phyloP scores from a whole-genome alignment of 129 eudicot species.

The sunflower (Helianthus annuus) region DNA sequence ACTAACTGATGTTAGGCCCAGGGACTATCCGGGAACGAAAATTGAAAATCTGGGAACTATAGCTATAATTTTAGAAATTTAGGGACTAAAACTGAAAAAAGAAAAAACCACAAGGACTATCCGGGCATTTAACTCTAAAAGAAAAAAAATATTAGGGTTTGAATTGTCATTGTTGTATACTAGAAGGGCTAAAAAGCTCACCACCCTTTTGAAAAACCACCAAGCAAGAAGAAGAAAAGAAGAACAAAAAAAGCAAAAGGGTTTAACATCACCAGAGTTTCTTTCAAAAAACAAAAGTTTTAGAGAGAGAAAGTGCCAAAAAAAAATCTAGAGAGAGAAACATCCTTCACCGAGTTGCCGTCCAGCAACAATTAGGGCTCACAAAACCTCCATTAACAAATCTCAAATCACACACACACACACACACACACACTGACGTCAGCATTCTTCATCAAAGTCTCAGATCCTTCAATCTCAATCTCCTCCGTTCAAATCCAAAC shows the following conservation, averaged over 20 bases:
- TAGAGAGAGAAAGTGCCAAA: slow-evolving; percentile 19
- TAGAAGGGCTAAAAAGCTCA: slow-evolving; percentile 15
- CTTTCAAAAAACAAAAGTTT: slow-evolving; percentile 26
- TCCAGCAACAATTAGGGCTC: slow-evolving; percentile 32
- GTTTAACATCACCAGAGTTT: slow-evolving; percentile 28
- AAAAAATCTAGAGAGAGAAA: slow-evolving; percentile 52
- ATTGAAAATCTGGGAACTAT: too few relatives aligned
- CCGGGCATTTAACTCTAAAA: too few relatives aligned
- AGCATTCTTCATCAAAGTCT: slow-evolving; percentile 24
- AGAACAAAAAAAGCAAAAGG: slow-evolving; percentile 35
- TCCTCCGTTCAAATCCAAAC: neutral
- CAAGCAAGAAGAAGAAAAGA: slow-evolving; percentile 32
- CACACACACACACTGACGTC: neutral
- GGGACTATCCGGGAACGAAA: too few relatives aligned
- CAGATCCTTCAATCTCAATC: slow-evolving; percentile 4
- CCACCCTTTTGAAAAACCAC: neutral
- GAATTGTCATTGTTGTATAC: slow-evolving; percentile 8
- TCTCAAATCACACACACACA: neutral
- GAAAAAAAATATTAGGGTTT: neutral
- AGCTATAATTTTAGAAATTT: too few relatives aligned
- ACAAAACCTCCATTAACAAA: too few relatives aligned
- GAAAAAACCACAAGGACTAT: too few relatives aligned
- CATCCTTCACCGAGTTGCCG: slow-evolving; percentile 48
- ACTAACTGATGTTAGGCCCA: too few relatives aligned
- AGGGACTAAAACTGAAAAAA: too few relatives aligned